A percentile compares a stretch with the other conserved stretches of the same genome.
Evolutionary conservation across 306 rosid species (phyloP).

Genomic region (Dalbergia cochinchinensis): DNA sequence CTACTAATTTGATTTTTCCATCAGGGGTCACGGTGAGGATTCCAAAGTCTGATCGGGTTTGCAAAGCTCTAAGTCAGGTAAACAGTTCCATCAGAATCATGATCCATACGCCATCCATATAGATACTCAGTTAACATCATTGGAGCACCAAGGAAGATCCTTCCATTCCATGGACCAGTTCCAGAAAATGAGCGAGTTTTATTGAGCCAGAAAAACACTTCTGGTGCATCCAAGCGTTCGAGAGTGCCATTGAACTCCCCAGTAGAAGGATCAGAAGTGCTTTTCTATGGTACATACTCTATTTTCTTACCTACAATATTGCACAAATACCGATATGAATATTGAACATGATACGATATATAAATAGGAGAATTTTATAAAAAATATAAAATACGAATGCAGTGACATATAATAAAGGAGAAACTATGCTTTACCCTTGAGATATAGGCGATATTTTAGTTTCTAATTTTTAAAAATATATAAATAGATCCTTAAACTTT

Average conservation of each 20-base stretch:
- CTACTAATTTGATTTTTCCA: slow-evolving; percentile 41
- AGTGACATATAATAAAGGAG: too few species aligned
- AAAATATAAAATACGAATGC: too few species aligned
- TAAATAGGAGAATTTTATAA: too few species aligned
- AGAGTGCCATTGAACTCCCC: slow-evolving; percentile 38
- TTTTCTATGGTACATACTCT: slow-evolving; percentile 38
- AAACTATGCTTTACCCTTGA: too few species aligned
- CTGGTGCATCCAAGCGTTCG: slow-evolving; percentile 17
- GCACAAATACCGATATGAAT: too few species aligned
- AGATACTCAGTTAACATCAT: slow-evolving; percentile 47
- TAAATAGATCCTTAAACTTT: too few species aligned
- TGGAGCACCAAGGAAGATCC: slow-evolving; percentile 50
- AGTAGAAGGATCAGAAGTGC: slow-evolving; percentile 42
- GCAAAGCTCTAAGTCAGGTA: slow-evolving; percentile 4
- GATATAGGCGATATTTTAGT: too few species aligned
- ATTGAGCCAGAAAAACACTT: slow-evolving; percentile 45
- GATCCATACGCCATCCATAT: slow-evolving; percentile 36
- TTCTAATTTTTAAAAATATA: too few species aligned
- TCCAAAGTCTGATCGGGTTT: neutral
- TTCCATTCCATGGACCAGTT: slow-evolving; percentile 65
- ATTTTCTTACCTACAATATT: slow-evolving; percentile 23
- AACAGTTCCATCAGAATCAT: slow-evolving; percentile 29
- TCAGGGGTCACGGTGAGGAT: slow-evolving; percentile 1
- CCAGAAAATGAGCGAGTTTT: slow-evolving; percentile 47
- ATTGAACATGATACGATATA: too few species aligned